phyloP scores from a whole-genome alignment of 495 filamentous ascomycete genomes.

The Xylaria venustula region DNA sequence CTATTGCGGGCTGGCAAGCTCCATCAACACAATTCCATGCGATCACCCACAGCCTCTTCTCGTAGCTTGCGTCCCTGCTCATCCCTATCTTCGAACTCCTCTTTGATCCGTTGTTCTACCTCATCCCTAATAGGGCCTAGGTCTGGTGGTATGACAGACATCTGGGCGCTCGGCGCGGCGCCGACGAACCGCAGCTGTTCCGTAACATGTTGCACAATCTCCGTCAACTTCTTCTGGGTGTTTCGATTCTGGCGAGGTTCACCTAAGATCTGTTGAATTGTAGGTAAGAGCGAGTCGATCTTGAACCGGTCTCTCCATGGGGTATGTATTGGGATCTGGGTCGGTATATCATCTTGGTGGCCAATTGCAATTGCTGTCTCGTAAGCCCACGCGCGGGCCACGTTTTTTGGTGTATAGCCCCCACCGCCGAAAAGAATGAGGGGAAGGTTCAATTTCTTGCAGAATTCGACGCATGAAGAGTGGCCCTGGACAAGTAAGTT shows the following conservation, averaged over 20 bases:
- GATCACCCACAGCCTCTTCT: constrained; percentile 42
- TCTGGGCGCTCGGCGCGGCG: constrained; percentile 82
- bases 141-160: constrained; percentile 76
- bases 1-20: not conserved
- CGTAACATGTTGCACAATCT: constrained; percentile 68
- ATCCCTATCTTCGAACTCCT: constrained; percentile 63
- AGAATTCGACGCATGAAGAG: constrained; percentile 84
- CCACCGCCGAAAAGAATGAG: constrained; percentile 90
- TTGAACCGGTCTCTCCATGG: constrained; percentile 79
- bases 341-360: constrained; percentile 66
- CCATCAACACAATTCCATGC: constrained; percentile 31
- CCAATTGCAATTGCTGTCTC: constrained; percentile 90
- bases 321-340: constrained; percentile 67
- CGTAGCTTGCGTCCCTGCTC: constrained; percentile 43
- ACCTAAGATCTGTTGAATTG: constrained; percentile 62
- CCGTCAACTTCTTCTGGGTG: constrained; percentile 67
- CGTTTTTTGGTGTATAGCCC: constrained; percentile 96
- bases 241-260: constrained; percentile 74
- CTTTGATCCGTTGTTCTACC: constrained; percentile 72
- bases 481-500: constrained; percentile 94
- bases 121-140: constrained; percentile 71
- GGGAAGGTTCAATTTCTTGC: constrained; percentile 73
- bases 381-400: constrained; percentile 93
- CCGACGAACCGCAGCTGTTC: constrained; percentile 87
- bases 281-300: constrained; percentile 79